Percentiles rank a stretch among this genome's conserved stretches.
Evolutionary conservation across 2,329 filamentous ascomycete species (phyloP).

Genomic region (Colletotrichum agaves): DNA sequence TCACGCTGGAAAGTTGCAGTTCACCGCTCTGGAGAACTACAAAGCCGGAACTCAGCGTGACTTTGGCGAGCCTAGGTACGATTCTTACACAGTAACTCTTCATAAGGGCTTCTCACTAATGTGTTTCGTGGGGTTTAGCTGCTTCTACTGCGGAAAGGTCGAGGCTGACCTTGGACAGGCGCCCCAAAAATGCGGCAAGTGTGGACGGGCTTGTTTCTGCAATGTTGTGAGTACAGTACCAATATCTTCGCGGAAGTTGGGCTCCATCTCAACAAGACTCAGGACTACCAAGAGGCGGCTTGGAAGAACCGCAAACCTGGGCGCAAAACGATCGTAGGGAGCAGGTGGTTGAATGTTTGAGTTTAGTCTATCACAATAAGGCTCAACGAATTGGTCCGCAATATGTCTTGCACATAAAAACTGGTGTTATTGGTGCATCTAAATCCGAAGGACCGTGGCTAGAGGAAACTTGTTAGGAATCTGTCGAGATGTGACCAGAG

Average conservation of each 20-base stretch:
- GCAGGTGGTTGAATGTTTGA: neutral
- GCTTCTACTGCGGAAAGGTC: constrained; percentile 41
- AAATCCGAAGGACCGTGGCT: too few species aligned
- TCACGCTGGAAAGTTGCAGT: constrained; percentile 37
- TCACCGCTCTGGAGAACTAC: constrained; percentile 41
- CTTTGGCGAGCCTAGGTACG: constrained; percentile 37
- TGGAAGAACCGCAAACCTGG: constrained; percentile 7
- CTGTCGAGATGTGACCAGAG: too few species aligned
- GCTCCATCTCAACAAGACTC: neutral
- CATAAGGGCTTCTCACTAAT: neutral
- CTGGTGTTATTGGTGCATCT: too few species aligned
- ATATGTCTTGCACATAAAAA: neutral
- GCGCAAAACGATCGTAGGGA: neutral
- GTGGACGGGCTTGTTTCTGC: constrained; percentile 38
- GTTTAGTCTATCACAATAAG: neutral
- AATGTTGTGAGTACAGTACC: constrained; percentile 23
- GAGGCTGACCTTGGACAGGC: constrained; percentile 30
- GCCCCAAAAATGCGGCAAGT: constrained; percentile 29
- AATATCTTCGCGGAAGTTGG: neutral
- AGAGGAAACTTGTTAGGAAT: too few species aligned
- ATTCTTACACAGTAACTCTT: too few species aligned
- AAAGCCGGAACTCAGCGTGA: constrained; percentile 37
- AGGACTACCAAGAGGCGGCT: constrained; percentile 19
- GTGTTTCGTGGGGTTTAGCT: constrained; percentile 28
- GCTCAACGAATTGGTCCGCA: neutral